Base-by-base conservation (phyloP, 2,329 filamentous ascomycete genomes). In the Bipolaris victoriae region DNA sequence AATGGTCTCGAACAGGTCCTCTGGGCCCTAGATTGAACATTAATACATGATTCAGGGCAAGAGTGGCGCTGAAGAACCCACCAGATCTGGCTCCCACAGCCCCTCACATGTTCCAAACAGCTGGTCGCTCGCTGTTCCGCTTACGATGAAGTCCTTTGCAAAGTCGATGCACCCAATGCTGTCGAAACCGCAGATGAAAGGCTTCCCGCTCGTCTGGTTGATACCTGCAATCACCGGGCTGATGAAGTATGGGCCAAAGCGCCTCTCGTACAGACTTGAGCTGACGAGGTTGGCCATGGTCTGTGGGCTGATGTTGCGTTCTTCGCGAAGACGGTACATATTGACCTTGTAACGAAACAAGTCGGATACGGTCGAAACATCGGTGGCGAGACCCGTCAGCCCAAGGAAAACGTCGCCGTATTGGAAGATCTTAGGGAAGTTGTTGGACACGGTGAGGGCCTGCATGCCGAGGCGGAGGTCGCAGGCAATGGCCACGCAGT, bases 301-400 rank as follows among this genome's bases (percentile, higher is more conserved):
- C 77, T 90, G 86, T 44, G 95, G 95, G 54, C 91, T 89, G 80
- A 99, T 98, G 83, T 92, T 86, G 76, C 95, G 92, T 85, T 99
- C 95, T 84, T 99, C 95, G 74, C 95, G 91, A 74, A 99, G 87
- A 66, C 95, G 91, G 86, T 99, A 99, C 91, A 99, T 96, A 86
- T 99, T 99, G 79, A 96, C 92, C 86, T 99, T 99, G 88, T 97
- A 98, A 76, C 95, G 92, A 86, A 99, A 96, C 68, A 98, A 89
- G 81, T 99, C 94, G 71, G 89, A 90, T 68, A 99, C 94, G 69
- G 94, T 98, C 65, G 86, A 87, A 65, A 99, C 92, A 78, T 99
- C 95, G 70, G 95, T 99, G 60, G 95, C 95, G 49, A 99, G 90
- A 54, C 95, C 95, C 4, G 95, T 98, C 60, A 99, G 88, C 55